Conservation (phyloP, 2,329 filamentous ascomycete genomes). For the Diplodia intermedia region DNA sequence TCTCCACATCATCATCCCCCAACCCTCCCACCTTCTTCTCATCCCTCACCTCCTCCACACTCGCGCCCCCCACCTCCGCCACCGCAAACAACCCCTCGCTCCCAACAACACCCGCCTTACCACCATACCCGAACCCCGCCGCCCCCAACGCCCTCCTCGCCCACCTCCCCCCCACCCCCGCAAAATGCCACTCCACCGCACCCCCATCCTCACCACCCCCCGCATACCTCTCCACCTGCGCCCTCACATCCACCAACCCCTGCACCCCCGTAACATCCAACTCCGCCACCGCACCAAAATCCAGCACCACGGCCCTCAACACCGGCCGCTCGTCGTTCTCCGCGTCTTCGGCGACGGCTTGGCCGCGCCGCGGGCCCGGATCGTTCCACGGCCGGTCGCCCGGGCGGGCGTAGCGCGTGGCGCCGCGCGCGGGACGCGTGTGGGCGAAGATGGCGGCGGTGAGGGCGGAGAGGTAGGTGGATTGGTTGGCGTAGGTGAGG, state of each 20-base stretch:
- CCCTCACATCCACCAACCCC: slow-evolving; percentile 89
- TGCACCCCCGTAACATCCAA: slow-evolving; percentile 93
- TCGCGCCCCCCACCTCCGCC: slow-evolving; percentile 36
- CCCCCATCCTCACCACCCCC: slow-evolving; percentile 57
- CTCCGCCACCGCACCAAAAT: slow-evolving; percentile 92
- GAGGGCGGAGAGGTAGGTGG: slow-evolving; percentile 79
- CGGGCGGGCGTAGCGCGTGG: slow-evolving; percentile 63
- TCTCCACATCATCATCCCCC: slow-evolving; percentile 31
- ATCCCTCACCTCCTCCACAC: slow-evolving; percentile 31
- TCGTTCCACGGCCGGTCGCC: slow-evolving; percentile 94
- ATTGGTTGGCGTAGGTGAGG: slow-evolving; percentile 96
- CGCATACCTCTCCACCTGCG: slow-evolving; percentile 87
- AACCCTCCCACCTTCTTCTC: slow-evolving; percentile 13
- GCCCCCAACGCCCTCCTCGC: slow-evolving; percentile 87
- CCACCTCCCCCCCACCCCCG: slow-evolving; percentile 90
- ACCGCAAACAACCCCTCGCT: slow-evolving; percentile 18
- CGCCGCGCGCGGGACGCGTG: slow-evolving; percentile 75
- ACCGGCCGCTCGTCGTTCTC: slow-evolving; percentile 64
- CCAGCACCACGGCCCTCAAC: slow-evolving; percentile 85
- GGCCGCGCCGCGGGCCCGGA: slow-evolving; percentile 72
- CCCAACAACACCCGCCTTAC: background rate
- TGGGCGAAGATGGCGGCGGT: slow-evolving; percentile 54
- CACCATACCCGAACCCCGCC: slow-evolving; percentile 79
- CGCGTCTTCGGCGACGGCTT: slow-evolving; percentile 47
- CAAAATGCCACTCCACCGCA: slow-evolving; percentile 89